Conservation (phyloP, 2,329 filamentous ascomycete genomes). For the Colletotrichum somersetense region DNA sequence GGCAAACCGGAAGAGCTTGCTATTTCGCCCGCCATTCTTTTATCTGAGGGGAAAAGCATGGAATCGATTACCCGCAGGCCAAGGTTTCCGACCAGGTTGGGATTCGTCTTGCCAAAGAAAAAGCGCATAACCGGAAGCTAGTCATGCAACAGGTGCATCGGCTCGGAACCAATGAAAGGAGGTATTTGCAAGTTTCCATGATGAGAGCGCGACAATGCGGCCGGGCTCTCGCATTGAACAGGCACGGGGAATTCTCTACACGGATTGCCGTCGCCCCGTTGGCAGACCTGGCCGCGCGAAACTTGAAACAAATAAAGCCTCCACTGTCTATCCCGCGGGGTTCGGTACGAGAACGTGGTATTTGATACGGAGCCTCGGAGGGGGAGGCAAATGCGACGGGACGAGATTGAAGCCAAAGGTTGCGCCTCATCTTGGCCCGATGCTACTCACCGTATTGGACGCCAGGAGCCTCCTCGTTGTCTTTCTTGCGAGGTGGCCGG, state of each 20-base stretch:
- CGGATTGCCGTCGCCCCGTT: slow-evolving; percentile 8
- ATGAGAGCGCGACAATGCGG: slow-evolving; percentile 11
- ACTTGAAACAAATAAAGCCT: slow-evolving; percentile 35
- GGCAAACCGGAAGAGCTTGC: slow-evolving; percentile 1
- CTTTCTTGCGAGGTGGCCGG: neutral
- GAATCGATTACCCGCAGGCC: slow-evolving; percentile 9
- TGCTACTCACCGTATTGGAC: neutral
- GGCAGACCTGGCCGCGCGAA: slow-evolving; percentile 22
- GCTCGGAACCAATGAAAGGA: slow-evolving; percentile 17
- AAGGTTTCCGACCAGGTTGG: slow-evolving; percentile 12
- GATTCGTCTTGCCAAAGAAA: slow-evolving; percentile 5
- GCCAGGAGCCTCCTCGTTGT: neutral
- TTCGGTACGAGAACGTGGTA: slow-evolving; percentile 11
- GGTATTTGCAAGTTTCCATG: neutral
- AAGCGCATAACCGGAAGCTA: slow-evolving; percentile 15
- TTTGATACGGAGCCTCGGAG: slow-evolving; percentile 5
- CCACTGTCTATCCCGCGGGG: slow-evolving; percentile 4
- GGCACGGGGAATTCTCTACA: neutral
- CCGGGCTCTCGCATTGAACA: neutral
- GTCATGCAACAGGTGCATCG: slow-evolving; percentile 19
- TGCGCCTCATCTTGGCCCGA: neutral
- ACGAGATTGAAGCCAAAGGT: slow-evolving; percentile 9
- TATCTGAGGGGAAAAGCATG: slow-evolving; percentile 29
- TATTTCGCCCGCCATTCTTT: neutral
- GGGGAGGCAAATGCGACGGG: slow-evolving; percentile 11